phyloP scores from a whole-genome alignment of 306 rosid genomes.

The Echinosophora koreensis region DNA sequence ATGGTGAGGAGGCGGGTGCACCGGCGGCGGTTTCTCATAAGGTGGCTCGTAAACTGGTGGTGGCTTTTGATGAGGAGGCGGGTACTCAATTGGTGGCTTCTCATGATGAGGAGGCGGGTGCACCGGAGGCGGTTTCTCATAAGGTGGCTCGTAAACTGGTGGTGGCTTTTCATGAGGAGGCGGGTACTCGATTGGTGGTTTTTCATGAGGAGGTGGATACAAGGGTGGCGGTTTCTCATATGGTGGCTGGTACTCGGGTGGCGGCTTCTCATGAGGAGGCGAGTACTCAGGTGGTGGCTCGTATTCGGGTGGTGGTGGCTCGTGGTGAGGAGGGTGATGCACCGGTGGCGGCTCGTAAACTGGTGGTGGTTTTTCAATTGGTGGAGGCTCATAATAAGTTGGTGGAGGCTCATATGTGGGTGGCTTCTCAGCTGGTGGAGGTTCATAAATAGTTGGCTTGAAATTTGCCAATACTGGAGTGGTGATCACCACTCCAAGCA shows the following conservation, averaged over 20 bases:
- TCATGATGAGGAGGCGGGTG: constrained; percentile 27
- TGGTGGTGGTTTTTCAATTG: neutral
- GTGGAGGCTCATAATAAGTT: neutral
- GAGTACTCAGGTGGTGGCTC: neutral
- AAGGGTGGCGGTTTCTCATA: neutral
- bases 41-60: constrained; percentile 21
- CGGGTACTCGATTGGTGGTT: neutral
- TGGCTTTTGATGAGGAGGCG: constrained; percentile 33
- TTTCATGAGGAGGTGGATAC: constrained; percentile 20
- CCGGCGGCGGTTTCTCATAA: neutral
- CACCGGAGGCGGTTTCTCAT: neutral
- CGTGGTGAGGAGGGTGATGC: neutral
- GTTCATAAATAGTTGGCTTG: constrained; percentile 33
- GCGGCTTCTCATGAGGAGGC: constrained; percentile 30
- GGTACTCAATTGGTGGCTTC: neutral
- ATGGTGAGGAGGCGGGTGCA: neutral
- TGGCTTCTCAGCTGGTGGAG: constrained; percentile 43
- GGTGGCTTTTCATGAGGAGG: constrained; percentile 1
- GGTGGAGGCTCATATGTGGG: constrained; percentile 37
- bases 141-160: neutral
- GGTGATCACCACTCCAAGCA: constrained; percentile 44
- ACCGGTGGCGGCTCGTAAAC: neutral
- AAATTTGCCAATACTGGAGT: constrained; percentile 41
- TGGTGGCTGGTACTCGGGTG: neutral
- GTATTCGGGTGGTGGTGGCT: constrained; percentile 3